Base-by-base conservation (phyloP, 768 basidiomycete species). In the Hericium rajendrae region DNA sequence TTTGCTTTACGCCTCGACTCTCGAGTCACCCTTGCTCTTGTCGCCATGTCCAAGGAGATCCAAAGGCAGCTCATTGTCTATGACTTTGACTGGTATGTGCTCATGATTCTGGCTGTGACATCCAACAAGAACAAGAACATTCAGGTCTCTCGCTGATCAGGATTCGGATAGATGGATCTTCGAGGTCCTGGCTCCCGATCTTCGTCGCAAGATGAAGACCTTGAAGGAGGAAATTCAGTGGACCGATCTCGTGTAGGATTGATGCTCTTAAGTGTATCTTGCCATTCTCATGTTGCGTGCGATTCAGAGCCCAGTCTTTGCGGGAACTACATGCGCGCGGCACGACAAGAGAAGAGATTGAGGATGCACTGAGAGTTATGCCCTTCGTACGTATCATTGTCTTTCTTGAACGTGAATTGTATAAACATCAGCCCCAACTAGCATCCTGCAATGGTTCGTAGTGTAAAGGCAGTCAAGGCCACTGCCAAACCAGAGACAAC, bases 371-470 rank as follows among this genome's bases (percentile, higher is more conserved):
- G 22, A 74, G 81, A 53, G 81, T 79, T 57, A 84, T 95, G 76
- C 97, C 97, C 3, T 89, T 94, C 65, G 97, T 95, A 58, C 62
- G 90, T 72, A 2, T 12, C 51, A 22, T 37, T 13, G 6, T 22
- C 16, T 26, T 6, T 4, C 32, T 43, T 49, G 32, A 39, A 39
- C 18, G 53, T 52, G 26, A 20, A 4, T 26, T 12, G 12, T 41
- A 18, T 48, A 18, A 22, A 13, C 1, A 22, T 26, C n/a, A 51
- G 32, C n/a, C 20, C 12, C 18, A 6, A 32, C 3, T 67, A 99
- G 95, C 97, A 99, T 68, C 97, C 97, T 3, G 97, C 94, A 4
- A 97, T 97, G 93, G 78, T 84, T 58, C 88, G 94, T 20, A 92
- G 80, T n/a, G 84, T 95, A n/a, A 81, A 77, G 22, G 76, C 76